A percentile compares a stretch with the other conserved stretches of the same genome.
Conservation (phyloP, 139 green algal genomes). For the Diplosphaera chodatii region DNA sequence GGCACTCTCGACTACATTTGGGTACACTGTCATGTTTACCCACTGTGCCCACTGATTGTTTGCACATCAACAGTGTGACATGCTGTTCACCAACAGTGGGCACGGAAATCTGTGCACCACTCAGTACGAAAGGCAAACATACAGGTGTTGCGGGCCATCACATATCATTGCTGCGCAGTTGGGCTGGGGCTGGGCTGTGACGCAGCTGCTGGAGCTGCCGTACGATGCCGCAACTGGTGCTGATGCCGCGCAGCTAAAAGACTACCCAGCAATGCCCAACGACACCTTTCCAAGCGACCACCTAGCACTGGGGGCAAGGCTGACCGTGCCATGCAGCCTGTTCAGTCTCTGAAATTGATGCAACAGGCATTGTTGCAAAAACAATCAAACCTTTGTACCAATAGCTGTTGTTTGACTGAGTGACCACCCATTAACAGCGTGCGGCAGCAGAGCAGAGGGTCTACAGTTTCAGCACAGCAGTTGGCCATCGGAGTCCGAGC, state of each 20-base stretch:
- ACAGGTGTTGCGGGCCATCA: background rate
- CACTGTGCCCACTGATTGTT: background rate
- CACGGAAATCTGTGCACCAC: too few species aligned
- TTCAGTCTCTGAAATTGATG: background rate
- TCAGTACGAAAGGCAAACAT: background rate
- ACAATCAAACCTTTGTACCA: too few species aligned
- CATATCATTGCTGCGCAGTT: background rate
- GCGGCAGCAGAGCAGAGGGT: too few species aligned
- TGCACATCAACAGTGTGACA: too few species aligned
- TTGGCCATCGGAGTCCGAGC: too few species aligned
- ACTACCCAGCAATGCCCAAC: constrained; percentile 25
- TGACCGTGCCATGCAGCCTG: constrained; percentile 2
- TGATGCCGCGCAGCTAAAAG: background rate
- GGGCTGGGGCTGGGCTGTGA: constrained; percentile 13
- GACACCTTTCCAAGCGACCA: constrained; percentile 26
- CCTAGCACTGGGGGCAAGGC: constrained; percentile 24
- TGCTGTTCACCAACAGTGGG: too few species aligned
- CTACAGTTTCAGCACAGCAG: too few species aligned
- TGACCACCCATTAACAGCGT: too few species aligned
- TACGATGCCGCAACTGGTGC: background rate
- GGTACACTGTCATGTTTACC: background rate
- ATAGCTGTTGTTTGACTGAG: too few species aligned
- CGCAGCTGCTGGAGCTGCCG: constrained; percentile 20
- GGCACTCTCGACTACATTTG: constrained; percentile 46
- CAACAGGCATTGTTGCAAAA: too few species aligned